Evolutionary conservation across 2,329 filamentous ascomycete genomes (phyloP), one percentile per base, ranked within the genome.

Genomic region (Curvularia hawaiiensis): DNA sequence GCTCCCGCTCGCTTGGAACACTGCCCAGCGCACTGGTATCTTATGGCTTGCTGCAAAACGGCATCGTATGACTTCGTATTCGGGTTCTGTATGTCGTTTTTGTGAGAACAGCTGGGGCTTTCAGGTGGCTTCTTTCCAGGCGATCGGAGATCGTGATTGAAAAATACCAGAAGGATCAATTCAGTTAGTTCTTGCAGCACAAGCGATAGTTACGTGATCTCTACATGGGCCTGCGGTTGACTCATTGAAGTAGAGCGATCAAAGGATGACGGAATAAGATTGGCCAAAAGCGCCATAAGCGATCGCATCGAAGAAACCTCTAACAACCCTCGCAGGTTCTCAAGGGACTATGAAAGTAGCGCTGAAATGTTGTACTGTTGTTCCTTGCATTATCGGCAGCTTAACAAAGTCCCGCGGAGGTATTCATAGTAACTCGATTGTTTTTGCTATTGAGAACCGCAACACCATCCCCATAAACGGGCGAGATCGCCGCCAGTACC

Each of bases 271-370:
- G 18, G 11, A 9, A 35, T 5, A 7, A 26, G 12, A 26, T 43
- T 43, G 3, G 20, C n/a, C n/a, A 31, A 14, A 16, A 16, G n/a
- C 44, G 12, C 44, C 28, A 14, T 31, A 14, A 10, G 11, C n/a
- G 3, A 46, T 9, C 10, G 26, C 4, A 35, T 35, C 33, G n/a
- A 35, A 16, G 26, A 65, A 54, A 31, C 88, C 90, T 54, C 81
- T 72, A 28, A 90, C 81, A 45, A 20, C 3, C 12, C 14, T 16
- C 33, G 4, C 33, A 35, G 10, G 33, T 5, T 16, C 22, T 35
- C 14, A 12, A n/a, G 33, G 16, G 33, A n/a, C 3, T 6, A 16
- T 35, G 8, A 12, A 35, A 10, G 7, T n/a, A 35, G 33, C 33
- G 33, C 33, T 16, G 14, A 6, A 35, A 16, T 35, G 7, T 16